These are phyloP conservation scores for Plenodomus lindquistii DNA, from an alignment of 2,329 filamentous ascomycete species.

Conservation along the genomic window DNA sequence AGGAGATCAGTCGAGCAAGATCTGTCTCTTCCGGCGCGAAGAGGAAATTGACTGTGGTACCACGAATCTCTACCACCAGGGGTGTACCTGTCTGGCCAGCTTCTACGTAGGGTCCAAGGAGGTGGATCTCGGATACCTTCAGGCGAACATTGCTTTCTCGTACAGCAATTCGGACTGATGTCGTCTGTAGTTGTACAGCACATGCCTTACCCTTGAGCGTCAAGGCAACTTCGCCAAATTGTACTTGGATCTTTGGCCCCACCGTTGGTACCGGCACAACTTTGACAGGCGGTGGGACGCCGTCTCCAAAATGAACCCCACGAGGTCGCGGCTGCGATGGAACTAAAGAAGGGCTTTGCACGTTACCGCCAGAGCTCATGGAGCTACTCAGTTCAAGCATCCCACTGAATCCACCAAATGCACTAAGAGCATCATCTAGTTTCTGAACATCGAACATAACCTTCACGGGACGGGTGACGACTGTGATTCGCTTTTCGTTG, in stretches of 20 bases:
- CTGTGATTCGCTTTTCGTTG: constrained; percentile 53
- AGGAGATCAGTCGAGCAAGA: constrained; percentile 76
- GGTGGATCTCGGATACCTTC: constrained; percentile 73
- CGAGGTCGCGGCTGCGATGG: constrained; percentile 42
- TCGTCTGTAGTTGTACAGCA: constrained; percentile 73
- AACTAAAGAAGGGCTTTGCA: constrained; percentile 38
- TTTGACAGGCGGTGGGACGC: constrained; percentile 33
- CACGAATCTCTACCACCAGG: constrained; percentile 64
- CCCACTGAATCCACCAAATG: constrained; percentile 89
- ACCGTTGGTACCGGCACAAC: constrained; percentile 15
- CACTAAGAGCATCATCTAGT: constrained; percentile 83
- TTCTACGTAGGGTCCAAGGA: constrained; percentile 70
- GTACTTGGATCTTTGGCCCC: constrained; percentile 69
- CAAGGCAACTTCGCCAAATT: constrained; percentile 76
- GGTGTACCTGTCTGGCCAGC: constrained; percentile 61
- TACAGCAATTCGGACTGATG: constrained; percentile 78
- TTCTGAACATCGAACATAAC: constrained; percentile 76
- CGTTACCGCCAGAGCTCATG: constrained; percentile 72
- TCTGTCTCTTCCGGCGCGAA: constrained; percentile 76
- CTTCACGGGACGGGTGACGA: constrained; percentile 77
- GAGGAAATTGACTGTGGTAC: constrained; percentile 72
- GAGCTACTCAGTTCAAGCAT: constrained; percentile 87
- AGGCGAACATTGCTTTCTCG: constrained; percentile 73
- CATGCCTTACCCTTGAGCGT: constrained; percentile 79
- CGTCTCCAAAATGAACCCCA: constrained; percentile 62